Evolutionary conservation across 2,329 filamentous ascomycete species (phyloP).

Genomic region (Beauveria sp.): DNA sequence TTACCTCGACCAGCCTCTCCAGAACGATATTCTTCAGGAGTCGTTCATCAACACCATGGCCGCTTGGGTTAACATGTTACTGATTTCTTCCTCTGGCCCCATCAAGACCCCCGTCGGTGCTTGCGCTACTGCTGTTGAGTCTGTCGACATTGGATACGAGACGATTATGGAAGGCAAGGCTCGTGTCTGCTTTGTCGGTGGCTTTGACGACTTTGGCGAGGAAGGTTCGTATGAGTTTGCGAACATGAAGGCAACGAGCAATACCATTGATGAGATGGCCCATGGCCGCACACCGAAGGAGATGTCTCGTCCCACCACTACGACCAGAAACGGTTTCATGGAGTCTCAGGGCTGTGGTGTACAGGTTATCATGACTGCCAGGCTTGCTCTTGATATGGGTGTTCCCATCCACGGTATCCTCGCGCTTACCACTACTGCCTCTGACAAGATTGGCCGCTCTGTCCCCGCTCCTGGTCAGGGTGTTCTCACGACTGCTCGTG

Average conservation of each 20-base stretch:
- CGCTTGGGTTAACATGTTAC: constrained; percentile 98
- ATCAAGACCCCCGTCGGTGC: constrained; percentile 99
- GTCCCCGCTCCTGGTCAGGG: constrained; percentile 94
- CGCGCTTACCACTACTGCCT: constrained; percentile 89
- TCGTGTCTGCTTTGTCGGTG: constrained; percentile 92
- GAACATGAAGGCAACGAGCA: constrained; percentile 99
- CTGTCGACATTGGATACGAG: constrained; percentile 94
- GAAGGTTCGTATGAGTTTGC: constrained; percentile 99
- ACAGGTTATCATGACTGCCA: constrained; percentile 96
- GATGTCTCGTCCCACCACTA: constrained; percentile 97
- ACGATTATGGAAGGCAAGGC: constrained; percentile 98
- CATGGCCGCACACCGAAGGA: constrained; percentile 92
- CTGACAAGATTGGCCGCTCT: constrained; percentile 97
- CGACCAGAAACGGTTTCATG: constrained; percentile 97
- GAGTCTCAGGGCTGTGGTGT: constrained; percentile 98
- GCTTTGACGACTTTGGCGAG: constrained; percentile 98
- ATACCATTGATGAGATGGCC: constrained; percentile 90
- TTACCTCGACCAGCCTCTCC: constrained; percentile 91
- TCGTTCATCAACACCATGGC: constrained; percentile 99
- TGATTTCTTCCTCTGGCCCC: constrained; percentile 91
- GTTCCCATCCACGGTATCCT: constrained; percentile 95
- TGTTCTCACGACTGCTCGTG: constrained; percentile 90
- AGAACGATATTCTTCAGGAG: constrained; percentile 98
- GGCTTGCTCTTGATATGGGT: constrained; percentile 95
- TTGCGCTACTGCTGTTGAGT: constrained; percentile 95